phyloP scores from a whole-genome alignment of 192 early-diverging fungal species.

The Chytriomyces confervae region DNA sequence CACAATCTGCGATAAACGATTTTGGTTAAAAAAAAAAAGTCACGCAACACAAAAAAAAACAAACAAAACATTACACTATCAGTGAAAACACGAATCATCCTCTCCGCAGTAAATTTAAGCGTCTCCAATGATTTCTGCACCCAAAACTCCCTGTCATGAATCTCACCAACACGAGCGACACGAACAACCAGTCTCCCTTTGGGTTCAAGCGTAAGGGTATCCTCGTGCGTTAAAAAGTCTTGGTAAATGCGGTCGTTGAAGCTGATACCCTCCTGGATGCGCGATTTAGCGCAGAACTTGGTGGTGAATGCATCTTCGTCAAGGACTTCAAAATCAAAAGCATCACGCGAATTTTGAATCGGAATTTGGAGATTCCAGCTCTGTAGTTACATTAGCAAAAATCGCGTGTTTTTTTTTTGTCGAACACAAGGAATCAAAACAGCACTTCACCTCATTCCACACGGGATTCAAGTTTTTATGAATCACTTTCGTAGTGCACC shows the following conservation, averaged over 20 bases:
- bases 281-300: background rate
- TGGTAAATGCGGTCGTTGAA: slow-evolving; percentile 35
- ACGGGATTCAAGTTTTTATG: slow-evolving; percentile 51
- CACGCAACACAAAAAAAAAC: background rate
- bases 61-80: slow-evolving; percentile 46
- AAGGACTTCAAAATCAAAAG: slow-evolving; percentile 45
- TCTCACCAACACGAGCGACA: slow-evolving; percentile 44
- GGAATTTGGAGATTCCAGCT: slow-evolving; percentile 36
- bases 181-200: slow-evolving; percentile 47
- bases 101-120: slow-evolving; percentile 45
- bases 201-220: slow-evolving; percentile 37
- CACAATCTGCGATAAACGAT: slow-evolving; percentile 4
- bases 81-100: slow-evolving; percentile 47
- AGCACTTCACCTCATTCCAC: slow-evolving; percentile 46
- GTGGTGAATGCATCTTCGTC: slow-evolving; percentile 39
- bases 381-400: too few relatives aligned
- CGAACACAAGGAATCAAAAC: background rate
- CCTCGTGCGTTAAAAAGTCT: slow-evolving; percentile 51
- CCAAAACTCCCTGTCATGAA: slow-evolving; percentile 54
- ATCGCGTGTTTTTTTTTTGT: too few relatives aligned
- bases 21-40: background rate
- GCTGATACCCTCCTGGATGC: background rate
- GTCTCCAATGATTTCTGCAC: slow-evolving; percentile 42
- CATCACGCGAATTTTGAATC: slow-evolving; percentile 17
- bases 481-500: slow-evolving; percentile 17